Conservation (phyloP, 2,329 filamentous ascomycete species). For the Penicillium oxalicum region DNA sequence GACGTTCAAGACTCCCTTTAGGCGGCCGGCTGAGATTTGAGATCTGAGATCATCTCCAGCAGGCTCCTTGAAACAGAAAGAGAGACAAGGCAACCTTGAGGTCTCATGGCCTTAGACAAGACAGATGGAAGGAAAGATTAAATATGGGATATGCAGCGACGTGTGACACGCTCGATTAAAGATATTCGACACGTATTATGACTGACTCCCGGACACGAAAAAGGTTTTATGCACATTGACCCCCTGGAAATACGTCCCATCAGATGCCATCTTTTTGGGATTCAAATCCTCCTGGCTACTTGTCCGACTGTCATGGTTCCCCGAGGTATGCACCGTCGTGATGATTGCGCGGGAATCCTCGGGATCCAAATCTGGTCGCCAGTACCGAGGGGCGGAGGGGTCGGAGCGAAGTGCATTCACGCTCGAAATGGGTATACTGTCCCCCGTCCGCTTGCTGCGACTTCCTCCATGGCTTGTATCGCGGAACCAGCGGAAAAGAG, state of each 20-base stretch:
- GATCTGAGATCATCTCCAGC: too few species aligned
- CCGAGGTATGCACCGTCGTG: slow-evolving; percentile 26
- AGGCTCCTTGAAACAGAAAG: too few species aligned
- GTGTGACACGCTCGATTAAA: not conserved
- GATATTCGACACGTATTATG: not conserved
- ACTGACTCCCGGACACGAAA: slow-evolving; percentile 24
- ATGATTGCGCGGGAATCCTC: slow-evolving; percentile 22
- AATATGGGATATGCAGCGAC: not conserved
- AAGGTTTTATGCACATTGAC: slow-evolving; percentile 34
- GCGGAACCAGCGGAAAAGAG: slow-evolving; percentile 41
- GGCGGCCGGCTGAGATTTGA: too few species aligned
- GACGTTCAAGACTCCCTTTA: too few species aligned
- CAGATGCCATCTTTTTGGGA: slow-evolving; percentile 16
- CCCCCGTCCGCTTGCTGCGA: slow-evolving; percentile 22
- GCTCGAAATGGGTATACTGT: slow-evolving; percentile 29
- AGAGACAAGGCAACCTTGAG: too few species aligned
- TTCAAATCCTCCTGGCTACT: slow-evolving; percentile 33
- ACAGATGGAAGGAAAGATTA: not conserved
- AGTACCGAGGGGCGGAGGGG: slow-evolving; percentile 23
- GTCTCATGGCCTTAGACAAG: not conserved
- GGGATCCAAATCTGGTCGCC: slow-evolving; percentile 27
- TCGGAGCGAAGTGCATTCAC: slow-evolving; percentile 17
- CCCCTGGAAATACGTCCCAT: slow-evolving; percentile 18
- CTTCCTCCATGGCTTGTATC: slow-evolving; percentile 22
- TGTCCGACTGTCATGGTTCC: slow-evolving; percentile 18